Percentiles rank a stretch among this genome's conserved stretches.
Conservation (phyloP, 2,329 filamentous ascomycete genomes). For the Arthroderma sp. region DNA sequence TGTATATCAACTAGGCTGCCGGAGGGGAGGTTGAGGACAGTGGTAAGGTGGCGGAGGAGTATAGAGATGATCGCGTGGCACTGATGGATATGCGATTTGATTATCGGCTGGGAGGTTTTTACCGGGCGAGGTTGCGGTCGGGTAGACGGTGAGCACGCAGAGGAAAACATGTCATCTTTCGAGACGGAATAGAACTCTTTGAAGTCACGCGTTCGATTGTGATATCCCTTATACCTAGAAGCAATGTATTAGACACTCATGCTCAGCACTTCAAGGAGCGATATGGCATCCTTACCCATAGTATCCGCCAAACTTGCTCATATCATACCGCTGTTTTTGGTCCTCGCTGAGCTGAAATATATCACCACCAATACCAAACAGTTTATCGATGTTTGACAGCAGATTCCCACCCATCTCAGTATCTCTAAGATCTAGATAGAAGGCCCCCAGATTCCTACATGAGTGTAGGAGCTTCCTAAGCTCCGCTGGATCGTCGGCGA, state of each 20-base stretch:
- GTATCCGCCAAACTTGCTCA: conserved; percentile 8
- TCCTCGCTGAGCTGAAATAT: conserved; percentile 2
- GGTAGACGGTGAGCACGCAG: background rate
- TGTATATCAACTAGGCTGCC: conserved; percentile 5
- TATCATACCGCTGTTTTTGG: conserved; percentile 7
- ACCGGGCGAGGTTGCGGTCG: conserved; percentile 5
- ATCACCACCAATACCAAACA: conserved; percentile 4
- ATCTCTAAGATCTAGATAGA: conserved; percentile 7
- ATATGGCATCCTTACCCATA: conserved; percentile 3
- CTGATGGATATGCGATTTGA: conserved; percentile 5
- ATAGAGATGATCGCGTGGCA: conserved; percentile 6
- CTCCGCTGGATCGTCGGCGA: conserved; percentile 5
- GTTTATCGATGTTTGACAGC: conserved; percentile 2
- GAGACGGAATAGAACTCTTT: conserved; percentile 10
- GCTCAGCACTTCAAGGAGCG: background rate
- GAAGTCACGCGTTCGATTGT: conserved; percentile 7
- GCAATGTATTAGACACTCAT: background rate
- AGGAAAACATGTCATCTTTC: conserved; percentile 8
- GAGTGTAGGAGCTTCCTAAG: background rate
- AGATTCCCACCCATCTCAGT: conserved; percentile 5
- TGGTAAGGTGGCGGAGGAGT: conserved; percentile 3
- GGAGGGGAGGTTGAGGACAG: conserved; percentile 3
- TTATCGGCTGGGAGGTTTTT: conserved; percentile 2
- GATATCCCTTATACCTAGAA: conserved; percentile 8
- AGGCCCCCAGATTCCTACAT: conserved; percentile 6